Evolutionary conservation across 164 flowering plant species (phyloP), one percentile per base, ranked within the genome.

Genomic region (Hamamelis virginiana): DNA sequence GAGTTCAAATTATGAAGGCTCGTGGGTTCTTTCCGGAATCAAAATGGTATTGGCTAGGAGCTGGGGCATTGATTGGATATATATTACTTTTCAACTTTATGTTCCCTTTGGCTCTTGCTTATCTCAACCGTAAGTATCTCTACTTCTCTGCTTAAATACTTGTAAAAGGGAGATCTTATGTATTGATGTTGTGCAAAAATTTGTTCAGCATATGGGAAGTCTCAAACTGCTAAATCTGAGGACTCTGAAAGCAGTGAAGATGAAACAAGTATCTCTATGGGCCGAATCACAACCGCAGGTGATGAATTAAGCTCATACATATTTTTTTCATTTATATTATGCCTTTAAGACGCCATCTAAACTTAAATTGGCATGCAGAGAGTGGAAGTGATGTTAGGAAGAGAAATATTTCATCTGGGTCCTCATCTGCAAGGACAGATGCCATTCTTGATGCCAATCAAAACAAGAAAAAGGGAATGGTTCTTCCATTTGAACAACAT

Each of bases 401-500:
- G n/a, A 66, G 69, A 38, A 66, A 59, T 66, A 47, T 25, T 50
- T 59, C 53, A 27, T 63, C 73, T 22, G 33, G 52, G 44, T 33
- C 60, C 4, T 28, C 48, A 26, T n/a, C 65, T 9, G 25, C 65
- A 13, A 45, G 69, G 53, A n/a, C 69, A 25, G 62, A 65, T 16
- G 27, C 50, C 19, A 66, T 59, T 14, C 27, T 45, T 8, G 33
- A 47, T 14, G 64, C 58, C 9, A 59, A 19, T 9, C 73, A 21
- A 33, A 74, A 60, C 28, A 73, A 56, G 57, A 81, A 67, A 47
- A 77, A 14, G 74, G 89, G 87, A 71, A 84, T 86, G 86, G 80
- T 82, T 72, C 89, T 86, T 70, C 89, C 84, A 27, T 83, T 83
- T 66, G 74, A 78, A 51, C 87, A 72, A 62, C 80, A 76, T 55